These are phyloP conservation scores for Tylopilus sp. DNA, from an alignment of 768 basidiomycete species.

Conservation along the genomic window DNA sequence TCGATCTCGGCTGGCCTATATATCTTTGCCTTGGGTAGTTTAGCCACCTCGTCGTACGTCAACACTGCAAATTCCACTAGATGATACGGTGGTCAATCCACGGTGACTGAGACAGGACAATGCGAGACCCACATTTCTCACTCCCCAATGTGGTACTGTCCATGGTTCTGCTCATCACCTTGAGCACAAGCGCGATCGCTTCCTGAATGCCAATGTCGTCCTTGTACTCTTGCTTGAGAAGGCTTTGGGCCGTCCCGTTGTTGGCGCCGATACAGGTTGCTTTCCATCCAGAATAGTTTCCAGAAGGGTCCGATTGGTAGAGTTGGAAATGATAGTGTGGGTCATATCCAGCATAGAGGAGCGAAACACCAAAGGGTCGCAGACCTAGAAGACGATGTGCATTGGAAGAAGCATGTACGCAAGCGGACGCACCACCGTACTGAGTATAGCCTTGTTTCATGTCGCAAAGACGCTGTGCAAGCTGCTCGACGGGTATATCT, in stretches of 20 bases:
- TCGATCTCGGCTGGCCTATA: slow-evolving; percentile 89
- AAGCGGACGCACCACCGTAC: slow-evolving; percentile 69
- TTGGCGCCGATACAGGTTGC: slow-evolving; percentile 99
- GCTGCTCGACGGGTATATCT: slow-evolving; percentile 95
- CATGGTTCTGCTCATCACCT: slow-evolving; percentile 99
- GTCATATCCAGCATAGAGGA: slow-evolving; percentile 96
- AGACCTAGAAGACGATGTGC: slow-evolving; percentile 49
- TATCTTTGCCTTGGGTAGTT: slow-evolving; percentile 86
- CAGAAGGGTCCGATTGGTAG: slow-evolving; percentile 97
- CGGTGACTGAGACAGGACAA: slow-evolving; percentile 21
- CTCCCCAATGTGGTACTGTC: slow-evolving; percentile 95
- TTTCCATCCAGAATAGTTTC: slow-evolving; percentile 98
- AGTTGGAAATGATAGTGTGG: slow-evolving; percentile 95
- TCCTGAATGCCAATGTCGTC: slow-evolving; percentile 91
- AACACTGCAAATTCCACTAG: slow-evolving; percentile 95
- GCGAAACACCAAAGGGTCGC: slow-evolving; percentile 95
- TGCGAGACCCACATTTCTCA: slow-evolving; percentile 76
- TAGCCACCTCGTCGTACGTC: slow-evolving; percentile 73
- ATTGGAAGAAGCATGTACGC: background rate
- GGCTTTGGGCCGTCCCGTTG: slow-evolving; percentile 91
- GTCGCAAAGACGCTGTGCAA: slow-evolving; percentile 91
- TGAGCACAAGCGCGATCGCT: slow-evolving; percentile 86
- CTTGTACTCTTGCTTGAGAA: slow-evolving; percentile 98
- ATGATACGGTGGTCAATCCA: slow-evolving; percentile 1
- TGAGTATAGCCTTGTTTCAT: slow-evolving; percentile 99